These are phyloP conservation scores for Dictyostelium citrinum DNA, from an alignment of 78 protist species.

Conservation along the genomic window DNA sequence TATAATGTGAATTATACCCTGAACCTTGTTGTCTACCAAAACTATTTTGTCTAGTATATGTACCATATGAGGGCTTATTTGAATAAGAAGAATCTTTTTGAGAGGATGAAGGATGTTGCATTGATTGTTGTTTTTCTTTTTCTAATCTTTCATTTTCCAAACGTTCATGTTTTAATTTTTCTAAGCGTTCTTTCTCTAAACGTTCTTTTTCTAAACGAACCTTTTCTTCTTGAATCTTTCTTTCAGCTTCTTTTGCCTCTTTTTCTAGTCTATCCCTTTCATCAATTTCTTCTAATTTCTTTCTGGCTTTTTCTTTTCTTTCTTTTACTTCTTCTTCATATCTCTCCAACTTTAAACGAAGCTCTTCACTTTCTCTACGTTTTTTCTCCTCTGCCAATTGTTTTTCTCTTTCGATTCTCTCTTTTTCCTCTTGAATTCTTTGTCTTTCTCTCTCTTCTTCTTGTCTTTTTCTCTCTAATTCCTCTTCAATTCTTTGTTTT, in stretches of 20 bases:
- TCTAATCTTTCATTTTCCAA: not conserved
- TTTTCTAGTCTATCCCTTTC: not conserved
- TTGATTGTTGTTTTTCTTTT: not conserved
- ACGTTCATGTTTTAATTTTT: not conserved
- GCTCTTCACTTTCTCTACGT: not conserved
- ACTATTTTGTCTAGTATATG: not conserved
- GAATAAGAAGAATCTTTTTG: not conserved
- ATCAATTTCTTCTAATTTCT: conserved; percentile 13
- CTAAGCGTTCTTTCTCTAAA: not conserved
- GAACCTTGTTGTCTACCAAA: not conserved
- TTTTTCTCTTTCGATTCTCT: conserved; percentile 11
- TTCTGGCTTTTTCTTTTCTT: conserved; percentile 9
- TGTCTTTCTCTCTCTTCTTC: conserved; percentile 13
- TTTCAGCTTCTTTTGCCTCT: conserved; percentile 3
- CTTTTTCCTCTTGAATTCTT: conserved; percentile 5
- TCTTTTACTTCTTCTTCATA: not conserved
- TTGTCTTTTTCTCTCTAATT: conserved; percentile 3
- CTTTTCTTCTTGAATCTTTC: conserved; percentile 5
- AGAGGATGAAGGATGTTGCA: too few relatives aligned
- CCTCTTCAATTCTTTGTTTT: conserved; percentile 4
- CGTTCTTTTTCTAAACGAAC: not conserved
- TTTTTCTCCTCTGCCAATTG: not conserved
- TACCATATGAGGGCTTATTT: not conserved
- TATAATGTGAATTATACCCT: not conserved
- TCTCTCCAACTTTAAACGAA: not conserved